phyloP scores from a whole-genome alignment of 768 basidiomycete genomes.

The Boletus patriciae region DNA sequence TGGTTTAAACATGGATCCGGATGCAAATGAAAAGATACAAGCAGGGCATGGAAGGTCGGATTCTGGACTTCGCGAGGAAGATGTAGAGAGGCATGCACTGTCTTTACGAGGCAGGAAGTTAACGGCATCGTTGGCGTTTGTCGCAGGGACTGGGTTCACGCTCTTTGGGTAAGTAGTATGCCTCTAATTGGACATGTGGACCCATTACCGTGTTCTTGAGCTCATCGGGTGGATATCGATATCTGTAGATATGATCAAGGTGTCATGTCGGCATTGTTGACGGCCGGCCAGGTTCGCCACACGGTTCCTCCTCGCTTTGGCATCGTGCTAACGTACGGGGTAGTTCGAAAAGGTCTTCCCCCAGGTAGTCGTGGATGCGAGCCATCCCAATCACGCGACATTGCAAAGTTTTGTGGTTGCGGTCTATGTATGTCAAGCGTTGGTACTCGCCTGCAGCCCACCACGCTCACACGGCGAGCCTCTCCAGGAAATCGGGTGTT shows the following conservation, averaged over 20 bases:
- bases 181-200: slow-evolving; percentile 1
- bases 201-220: neutral
- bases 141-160: slow-evolving; percentile 60
- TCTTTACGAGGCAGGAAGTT: slow-evolving; percentile 39
- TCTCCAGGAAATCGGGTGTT: slow-evolving; percentile 61
- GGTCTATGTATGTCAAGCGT: slow-evolving; percentile 44
- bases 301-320: neutral
- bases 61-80: slow-evolving; percentile 5
- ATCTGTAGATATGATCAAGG: slow-evolving; percentile 61
- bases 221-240: neutral
- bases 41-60: neutral
- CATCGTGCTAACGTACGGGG: slow-evolving; percentile 1
- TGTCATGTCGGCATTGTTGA: slow-evolving; percentile 67
- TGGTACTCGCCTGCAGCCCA: neutral
- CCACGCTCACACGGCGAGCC: neutral
- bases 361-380: slow-evolving; percentile 45
- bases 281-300: slow-evolving; percentile 46
- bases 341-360: slow-evolving; percentile 62
- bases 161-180: slow-evolving; percentile 50
- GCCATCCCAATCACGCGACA: slow-evolving; percentile 46
- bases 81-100: slow-evolving; percentile 10
- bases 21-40: slow-evolving; percentile 11
- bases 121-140: slow-evolving; percentile 52
- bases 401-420: slow-evolving; percentile 61
- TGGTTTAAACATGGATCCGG: neutral